phyloP scores from a whole-genome alignment of 495 filamentous ascomycete genomes.

The Tuber indicum region DNA sequence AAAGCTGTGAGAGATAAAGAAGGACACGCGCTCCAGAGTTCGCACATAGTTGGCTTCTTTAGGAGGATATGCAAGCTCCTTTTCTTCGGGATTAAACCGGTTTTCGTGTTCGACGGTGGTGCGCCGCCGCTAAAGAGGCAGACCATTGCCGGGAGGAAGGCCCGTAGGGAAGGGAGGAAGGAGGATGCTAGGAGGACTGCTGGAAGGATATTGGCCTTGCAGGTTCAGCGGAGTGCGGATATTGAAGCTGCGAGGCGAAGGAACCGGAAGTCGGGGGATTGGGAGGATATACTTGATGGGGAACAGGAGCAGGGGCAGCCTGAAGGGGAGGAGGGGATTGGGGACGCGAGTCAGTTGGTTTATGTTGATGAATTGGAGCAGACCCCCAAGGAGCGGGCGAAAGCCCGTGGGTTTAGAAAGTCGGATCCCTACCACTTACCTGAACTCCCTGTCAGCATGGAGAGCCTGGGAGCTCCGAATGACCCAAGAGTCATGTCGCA shows the following conservation, averaged over 20 bases:
- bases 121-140: slow-evolving; percentile 86
- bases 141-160: slow-evolving; percentile 73
- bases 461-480: slow-evolving; percentile 76
- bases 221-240: slow-evolving; percentile 82
- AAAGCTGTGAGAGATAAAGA: slow-evolving; percentile 98
- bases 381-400: slow-evolving; percentile 66
- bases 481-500: slow-evolving; percentile 92
- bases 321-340: slow-evolving; percentile 57
- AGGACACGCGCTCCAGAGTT: slow-evolving; percentile 91
- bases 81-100: slow-evolving; percentile 91
- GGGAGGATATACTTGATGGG: slow-evolving; percentile 6
- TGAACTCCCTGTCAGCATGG: slow-evolving; percentile 55
- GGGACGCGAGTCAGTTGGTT: slow-evolving; percentile 54
- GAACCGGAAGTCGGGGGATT: slow-evolving; percentile 45
- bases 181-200: slow-evolving; percentile 92
- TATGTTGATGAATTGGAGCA: slow-evolving; percentile 86
- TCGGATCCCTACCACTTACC: slow-evolving; percentile 93
- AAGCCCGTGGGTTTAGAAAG: slow-evolving; percentile 69
- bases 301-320: slow-evolving; percentile 24
- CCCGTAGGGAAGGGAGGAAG: slow-evolving; percentile 73
- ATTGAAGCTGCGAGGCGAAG: slow-evolving; percentile 63
- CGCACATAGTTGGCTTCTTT: slow-evolving; percentile 95
- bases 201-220: slow-evolving; percentile 79
- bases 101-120: slow-evolving; percentile 97
- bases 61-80: slow-evolving; percentile 94